These are phyloP conservation scores for Fraxinus albicans DNA, from an alignment of 305 asterid species.

Conservation along the genomic window DNA sequence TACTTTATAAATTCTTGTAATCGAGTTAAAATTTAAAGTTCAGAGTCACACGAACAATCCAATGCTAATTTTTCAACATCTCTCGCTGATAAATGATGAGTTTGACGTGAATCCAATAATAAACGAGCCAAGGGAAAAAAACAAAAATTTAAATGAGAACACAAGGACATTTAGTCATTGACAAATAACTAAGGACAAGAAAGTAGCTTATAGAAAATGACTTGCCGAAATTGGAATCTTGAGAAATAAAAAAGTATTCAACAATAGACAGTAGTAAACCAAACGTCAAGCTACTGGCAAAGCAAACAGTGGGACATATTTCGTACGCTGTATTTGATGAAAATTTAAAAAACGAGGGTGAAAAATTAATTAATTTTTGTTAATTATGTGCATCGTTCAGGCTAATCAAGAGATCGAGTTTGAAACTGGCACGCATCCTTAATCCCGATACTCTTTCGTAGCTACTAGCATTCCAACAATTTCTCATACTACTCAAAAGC, in stretches of 20 bases:
- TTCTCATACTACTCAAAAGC: not conserved
- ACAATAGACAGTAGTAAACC: not conserved
- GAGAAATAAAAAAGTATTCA: not conserved
- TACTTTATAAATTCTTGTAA: not conserved
- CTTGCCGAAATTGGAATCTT: not conserved
- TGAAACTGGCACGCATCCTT: too few relatives aligned
- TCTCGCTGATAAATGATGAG: not conserved
- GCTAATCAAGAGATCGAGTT: not conserved
- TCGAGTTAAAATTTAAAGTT: not conserved
- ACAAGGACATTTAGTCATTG: not conserved
- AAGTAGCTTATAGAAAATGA: not conserved
- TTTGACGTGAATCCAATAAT: not conserved
- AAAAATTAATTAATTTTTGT: not conserved
- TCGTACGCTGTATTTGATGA: too few relatives aligned
- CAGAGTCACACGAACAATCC: not conserved
- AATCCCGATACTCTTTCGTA: too few relatives aligned
- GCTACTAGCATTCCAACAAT: not conserved
- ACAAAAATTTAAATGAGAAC: not conserved
- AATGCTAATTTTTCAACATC: not conserved
- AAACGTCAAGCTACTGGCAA: not conserved
- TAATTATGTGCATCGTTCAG: not conserved
- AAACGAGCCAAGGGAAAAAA: not conserved
- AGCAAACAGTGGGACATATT: not conserved
- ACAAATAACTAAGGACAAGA: not conserved
- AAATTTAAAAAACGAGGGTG: not conserved